phyloP scores from a whole-genome alignment of 129 eudicot species.

The Daucus carota region DNA sequence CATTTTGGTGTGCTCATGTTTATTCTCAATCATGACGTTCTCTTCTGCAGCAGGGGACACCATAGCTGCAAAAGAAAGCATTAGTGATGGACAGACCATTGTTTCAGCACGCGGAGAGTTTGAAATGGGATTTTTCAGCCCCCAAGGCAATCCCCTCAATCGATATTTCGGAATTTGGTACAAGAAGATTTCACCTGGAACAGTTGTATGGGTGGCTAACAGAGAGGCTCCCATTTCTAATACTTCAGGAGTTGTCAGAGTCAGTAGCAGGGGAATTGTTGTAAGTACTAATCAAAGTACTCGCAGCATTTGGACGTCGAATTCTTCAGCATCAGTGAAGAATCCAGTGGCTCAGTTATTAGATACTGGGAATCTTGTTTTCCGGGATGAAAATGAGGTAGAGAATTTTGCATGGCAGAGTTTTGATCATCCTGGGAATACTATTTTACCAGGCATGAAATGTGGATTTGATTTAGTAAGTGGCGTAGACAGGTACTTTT shows the following conservation, averaged over 20 bases:
- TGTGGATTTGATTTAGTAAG: conserved; percentile 1
- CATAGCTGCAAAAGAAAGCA: not conserved
- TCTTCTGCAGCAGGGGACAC: not conserved
- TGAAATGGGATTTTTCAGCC: conserved; percentile 1
- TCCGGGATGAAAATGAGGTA: not conserved
- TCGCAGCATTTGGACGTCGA: not conserved
- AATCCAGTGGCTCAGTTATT: conserved; percentile 3
- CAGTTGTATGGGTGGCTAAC: not conserved
- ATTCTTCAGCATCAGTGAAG: not conserved
- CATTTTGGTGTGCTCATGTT: not conserved
- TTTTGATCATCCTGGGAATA: conserved; percentile 19
- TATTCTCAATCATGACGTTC: not conserved
- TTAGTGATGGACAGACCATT: not conserved
- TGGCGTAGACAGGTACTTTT: not conserved
- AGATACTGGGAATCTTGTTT: conserved; percentile 19
- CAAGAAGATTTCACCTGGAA: not conserved
- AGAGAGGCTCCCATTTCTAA: not conserved
- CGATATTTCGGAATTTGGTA: conserved; percentile 1
- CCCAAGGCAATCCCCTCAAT: not conserved
- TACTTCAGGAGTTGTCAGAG: conserved; percentile 2
- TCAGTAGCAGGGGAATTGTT: not conserved
- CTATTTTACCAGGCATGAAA: conserved; percentile 12
- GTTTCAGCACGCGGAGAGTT: conserved; percentile 10
- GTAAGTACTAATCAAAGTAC: not conserved
- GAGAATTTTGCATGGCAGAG: conserved; percentile 16